Conservation (phyloP, 768 basidiomycete genomes). For the Serpula lacrymans region DNA sequence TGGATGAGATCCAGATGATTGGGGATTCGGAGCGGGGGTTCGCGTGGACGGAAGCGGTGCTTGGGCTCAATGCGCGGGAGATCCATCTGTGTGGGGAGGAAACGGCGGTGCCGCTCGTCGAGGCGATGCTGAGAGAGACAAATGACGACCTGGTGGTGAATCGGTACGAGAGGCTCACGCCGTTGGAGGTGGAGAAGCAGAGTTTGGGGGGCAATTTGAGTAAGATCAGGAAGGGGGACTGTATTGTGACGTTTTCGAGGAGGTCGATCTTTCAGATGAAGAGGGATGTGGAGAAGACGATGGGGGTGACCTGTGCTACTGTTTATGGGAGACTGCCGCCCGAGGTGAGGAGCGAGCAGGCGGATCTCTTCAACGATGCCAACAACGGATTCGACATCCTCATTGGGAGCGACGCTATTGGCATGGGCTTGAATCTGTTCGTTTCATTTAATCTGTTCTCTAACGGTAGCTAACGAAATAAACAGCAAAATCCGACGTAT, state of each 20-base stretch:
- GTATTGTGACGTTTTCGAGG: conserved; percentile 84
- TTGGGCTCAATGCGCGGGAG: conserved; percentile 74
- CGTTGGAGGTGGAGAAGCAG: conserved; percentile 64
- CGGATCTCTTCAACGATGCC: conserved; percentile 85
- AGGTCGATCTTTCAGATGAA: conserved; percentile 75
- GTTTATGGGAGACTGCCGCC: conserved; percentile 92
- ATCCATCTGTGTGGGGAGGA: conserved; percentile 96
- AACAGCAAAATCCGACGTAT: conserved; percentile 87
- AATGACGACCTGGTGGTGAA: conserved; percentile 82
- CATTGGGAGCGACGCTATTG: conserved; percentile 92
- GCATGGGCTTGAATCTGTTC: conserved; percentile 96
- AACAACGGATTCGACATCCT: conserved; percentile 81
- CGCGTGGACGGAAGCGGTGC: conserved; percentile 79
- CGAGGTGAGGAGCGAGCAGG: conserved; percentile 89
- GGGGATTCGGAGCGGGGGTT: conserved; percentile 72
- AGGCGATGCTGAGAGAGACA: conserved; percentile 62
- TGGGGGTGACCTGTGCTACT: conserved; percentile 81
- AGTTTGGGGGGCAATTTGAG: conserved; percentile 60
- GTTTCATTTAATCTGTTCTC: conserved; percentile 21
- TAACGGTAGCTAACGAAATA: neutral
- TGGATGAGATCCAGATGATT: conserved; percentile 98
- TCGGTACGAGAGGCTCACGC: conserved; percentile 85
- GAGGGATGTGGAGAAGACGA: conserved; percentile 61
- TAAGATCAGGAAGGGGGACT: conserved; percentile 77
- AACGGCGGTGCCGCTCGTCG: conserved; percentile 79